Percentiles rank a stretch among this genome's conserved stretches.
phyloP scores from a whole-genome alignment of 1,284 basidiomycete species.

The Ganoderma lingzhi region DNA sequence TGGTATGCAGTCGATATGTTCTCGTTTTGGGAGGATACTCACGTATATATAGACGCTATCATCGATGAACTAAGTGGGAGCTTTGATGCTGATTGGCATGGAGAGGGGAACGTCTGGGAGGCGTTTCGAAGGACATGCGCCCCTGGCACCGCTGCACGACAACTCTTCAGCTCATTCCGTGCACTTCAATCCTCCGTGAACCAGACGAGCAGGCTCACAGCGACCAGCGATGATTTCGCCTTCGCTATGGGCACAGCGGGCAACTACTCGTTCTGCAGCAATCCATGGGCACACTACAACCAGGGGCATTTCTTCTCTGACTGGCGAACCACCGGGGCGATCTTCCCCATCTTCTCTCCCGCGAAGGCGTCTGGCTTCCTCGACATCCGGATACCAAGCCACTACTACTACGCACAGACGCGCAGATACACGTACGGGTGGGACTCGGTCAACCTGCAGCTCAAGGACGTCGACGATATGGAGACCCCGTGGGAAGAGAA shows the following conservation, averaged over 20 bases:
- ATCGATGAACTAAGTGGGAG: constrained; percentile 68
- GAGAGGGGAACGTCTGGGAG: constrained; percentile 90
- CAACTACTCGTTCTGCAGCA: constrained; percentile 78
- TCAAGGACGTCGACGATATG: constrained; percentile 81
- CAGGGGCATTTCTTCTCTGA: constrained; percentile 97
- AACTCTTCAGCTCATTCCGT: constrained; percentile 79
- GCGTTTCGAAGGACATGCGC: constrained; percentile 89
- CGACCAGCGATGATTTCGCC: constrained; percentile 60
- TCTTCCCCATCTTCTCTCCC: constrained; percentile 93
- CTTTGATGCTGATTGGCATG: constrained; percentile 87
- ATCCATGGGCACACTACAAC: constrained; percentile 83
- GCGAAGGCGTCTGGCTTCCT: constrained; percentile 85
- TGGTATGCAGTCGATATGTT: constrained; percentile 44
- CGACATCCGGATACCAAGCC: constrained; percentile 92
- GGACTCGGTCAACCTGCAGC: constrained; percentile 76
- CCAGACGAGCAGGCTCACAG: constrained; percentile 37
- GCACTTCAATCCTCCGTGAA: constrained; percentile 46
- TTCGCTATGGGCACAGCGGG: constrained; percentile 70
- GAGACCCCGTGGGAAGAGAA: constrained; percentile 87
- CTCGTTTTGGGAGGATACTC: constrained; percentile 11
- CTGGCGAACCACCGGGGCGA: constrained; percentile 85
- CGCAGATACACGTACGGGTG: constrained; percentile 90
- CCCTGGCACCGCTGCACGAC: constrained; percentile 81
- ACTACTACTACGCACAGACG: constrained; percentile 91
- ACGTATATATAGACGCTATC: constrained; percentile 56